Evolutionary conservation across 202 grass and related monocot genomes (phyloP).

Genomic region (Elaeis oleifera): DNA sequence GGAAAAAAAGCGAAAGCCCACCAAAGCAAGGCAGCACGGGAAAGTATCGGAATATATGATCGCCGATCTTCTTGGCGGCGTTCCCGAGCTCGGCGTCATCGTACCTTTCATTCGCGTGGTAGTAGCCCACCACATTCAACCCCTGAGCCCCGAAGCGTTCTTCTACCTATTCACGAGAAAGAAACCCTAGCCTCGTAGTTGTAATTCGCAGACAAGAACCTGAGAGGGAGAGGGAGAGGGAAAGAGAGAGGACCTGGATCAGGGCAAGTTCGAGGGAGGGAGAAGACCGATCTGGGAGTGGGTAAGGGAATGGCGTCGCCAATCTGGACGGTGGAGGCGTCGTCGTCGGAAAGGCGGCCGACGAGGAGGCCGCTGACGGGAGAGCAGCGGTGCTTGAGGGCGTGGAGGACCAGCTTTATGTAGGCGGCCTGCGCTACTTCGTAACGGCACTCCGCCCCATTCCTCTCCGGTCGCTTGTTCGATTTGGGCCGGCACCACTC

Average conservation of each 20-base stretch:
- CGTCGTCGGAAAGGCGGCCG: slow-evolving; percentile 30
- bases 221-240: not conserved
- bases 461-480: not conserved
- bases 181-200: not conserved
- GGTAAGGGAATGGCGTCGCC: slow-evolving; percentile 53
- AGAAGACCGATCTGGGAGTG: slow-evolving; percentile 82
- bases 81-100: slow-evolving; percentile 49
- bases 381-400: slow-evolving; percentile 56
- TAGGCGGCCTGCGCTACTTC: slow-evolving; percentile 80
- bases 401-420: slow-evolving; percentile 82
- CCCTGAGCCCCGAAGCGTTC: slow-evolving; percentile 51
- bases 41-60: slow-evolving; percentile 85
- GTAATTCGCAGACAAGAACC: not conserved
- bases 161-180: slow-evolving; percentile 28
- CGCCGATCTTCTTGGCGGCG: slow-evolving; percentile 73
- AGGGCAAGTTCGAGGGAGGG: slow-evolving; percentile 78
- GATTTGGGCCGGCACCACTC: too few species aligned
- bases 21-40: slow-evolving; percentile 67
- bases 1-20: slow-evolving; percentile 1
- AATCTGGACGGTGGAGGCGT: slow-evolving; percentile 39
- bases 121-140: slow-evolving; percentile 72
- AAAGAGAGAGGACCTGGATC: slow-evolving; percentile 28
- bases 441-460: slow-evolving; percentile 66
- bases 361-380: slow-evolving; percentile 84
- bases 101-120: slow-evolving; percentile 79